A percentile compares a stretch with the other conserved stretches of the same genome.
Evolutionary conservation across 495 filamentous ascomycete species (phyloP).

Genomic region (Coniosporium apollinis): DNA sequence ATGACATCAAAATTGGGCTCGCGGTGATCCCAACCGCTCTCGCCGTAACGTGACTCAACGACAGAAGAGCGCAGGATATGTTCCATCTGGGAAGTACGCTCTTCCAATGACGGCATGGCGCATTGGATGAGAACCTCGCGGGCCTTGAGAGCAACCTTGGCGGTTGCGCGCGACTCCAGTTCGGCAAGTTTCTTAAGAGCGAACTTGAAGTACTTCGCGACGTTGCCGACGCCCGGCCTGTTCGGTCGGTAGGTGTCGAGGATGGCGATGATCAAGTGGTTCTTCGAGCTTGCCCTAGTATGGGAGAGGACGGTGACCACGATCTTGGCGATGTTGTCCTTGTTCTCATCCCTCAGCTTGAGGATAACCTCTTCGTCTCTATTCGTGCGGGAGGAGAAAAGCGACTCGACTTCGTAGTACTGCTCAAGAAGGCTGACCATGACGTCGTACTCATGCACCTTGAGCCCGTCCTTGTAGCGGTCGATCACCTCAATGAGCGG

Average conservation of each 20-base stretch:
- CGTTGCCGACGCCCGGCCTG: slow-evolving; percentile 73
- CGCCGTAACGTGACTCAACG: slow-evolving; percentile 90
- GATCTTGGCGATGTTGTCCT: slow-evolving; percentile 69
- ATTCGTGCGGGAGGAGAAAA: slow-evolving; percentile 68
- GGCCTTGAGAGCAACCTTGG: slow-evolving; percentile 93
- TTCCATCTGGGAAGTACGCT: slow-evolving; percentile 92
- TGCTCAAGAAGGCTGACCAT: slow-evolving; percentile 61
- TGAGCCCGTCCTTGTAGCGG: slow-evolving; percentile 73
- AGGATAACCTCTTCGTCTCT: slow-evolving; percentile 93
- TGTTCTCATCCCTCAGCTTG: slow-evolving; percentile 87
- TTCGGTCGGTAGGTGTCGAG: slow-evolving; percentile 90
- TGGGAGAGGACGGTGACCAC: slow-evolving; percentile 84
- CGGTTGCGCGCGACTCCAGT: slow-evolving; percentile 72
- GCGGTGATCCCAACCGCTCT: slow-evolving; percentile 93
- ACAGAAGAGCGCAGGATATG: slow-evolving; percentile 94
- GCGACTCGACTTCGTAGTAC: slow-evolving; percentile 67
- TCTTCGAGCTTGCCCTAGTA: slow-evolving; percentile 81
- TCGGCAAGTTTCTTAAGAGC: slow-evolving; percentile 76
- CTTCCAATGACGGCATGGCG: slow-evolving; percentile 86
- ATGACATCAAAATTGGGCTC: slow-evolving; percentile 73
- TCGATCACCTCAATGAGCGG: slow-evolving; percentile 70
- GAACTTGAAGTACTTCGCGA: slow-evolving; percentile 73
- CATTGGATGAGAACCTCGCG: slow-evolving; percentile 95
- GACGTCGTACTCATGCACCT: slow-evolving; percentile 73
- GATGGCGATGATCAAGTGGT: slow-evolving; percentile 82